Evolutionary conservation across 495 filamentous ascomycete genomes (phyloP).

Genomic region (Aspergillus conjunctus): DNA sequence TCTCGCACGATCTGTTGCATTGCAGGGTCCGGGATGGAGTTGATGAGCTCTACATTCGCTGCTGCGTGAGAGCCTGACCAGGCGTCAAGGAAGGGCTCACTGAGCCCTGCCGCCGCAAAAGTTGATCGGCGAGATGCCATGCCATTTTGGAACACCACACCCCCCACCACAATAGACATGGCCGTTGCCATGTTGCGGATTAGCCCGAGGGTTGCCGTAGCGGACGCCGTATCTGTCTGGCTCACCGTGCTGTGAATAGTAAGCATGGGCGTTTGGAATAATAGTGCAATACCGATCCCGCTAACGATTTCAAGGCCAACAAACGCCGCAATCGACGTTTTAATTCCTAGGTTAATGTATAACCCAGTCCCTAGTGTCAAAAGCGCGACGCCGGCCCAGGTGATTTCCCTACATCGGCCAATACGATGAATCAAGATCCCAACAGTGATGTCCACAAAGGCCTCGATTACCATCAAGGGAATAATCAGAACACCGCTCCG

Average conservation of each 20-base stretch:
- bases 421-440: constrained; percentile 54
- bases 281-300: constrained; percentile 62
- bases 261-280: constrained; percentile 59
- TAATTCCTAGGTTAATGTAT: constrained; percentile 56
- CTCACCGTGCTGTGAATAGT: constrained; percentile 42
- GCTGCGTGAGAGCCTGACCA: constrained; percentile 6
- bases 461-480: constrained; percentile 64
- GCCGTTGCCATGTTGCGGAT: constrained; percentile 38
- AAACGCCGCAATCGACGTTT: too few species aligned
- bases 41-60: constrained; percentile 5
- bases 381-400: constrained; percentile 57
- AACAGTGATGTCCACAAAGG: constrained; percentile 50
- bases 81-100: background rate
- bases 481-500: constrained; percentile 71
- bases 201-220: constrained; percentile 42
- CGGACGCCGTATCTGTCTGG: constrained; percentile 40
- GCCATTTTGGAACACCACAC: constrained; percentile 60
- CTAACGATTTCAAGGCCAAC: constrained; percentile 38
- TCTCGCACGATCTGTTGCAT: constrained; percentile 31
- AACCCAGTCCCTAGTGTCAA: constrained; percentile 68
- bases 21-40: background rate
- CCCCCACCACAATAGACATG: constrained; percentile 66
- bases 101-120: background rate
- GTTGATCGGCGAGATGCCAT: background rate
- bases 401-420: constrained; percentile 53